Conservation (phyloP, 2,329 filamentous ascomycete species). For the Didymella glomerata region DNA sequence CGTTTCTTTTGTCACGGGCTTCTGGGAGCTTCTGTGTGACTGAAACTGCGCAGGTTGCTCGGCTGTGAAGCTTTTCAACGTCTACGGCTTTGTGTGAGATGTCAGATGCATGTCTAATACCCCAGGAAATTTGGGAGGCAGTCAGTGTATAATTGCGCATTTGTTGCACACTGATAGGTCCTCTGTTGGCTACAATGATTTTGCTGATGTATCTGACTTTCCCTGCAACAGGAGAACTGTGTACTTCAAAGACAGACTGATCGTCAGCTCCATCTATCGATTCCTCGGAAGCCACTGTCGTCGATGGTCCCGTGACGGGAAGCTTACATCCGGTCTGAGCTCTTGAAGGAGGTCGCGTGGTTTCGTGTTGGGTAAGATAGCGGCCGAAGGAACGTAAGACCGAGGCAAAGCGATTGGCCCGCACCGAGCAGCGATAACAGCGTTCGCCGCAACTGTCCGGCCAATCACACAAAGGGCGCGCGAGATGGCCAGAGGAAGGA, state of each 20-base stretch:
- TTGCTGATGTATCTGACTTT: neutral
- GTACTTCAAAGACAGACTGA: neutral
- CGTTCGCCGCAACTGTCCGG: slow-evolving; percentile 11
- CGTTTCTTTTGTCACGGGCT: too few relatives aligned
- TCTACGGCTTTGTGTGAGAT: too few relatives aligned
- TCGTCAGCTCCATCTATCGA: too few relatives aligned
- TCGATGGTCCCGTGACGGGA: neutral
- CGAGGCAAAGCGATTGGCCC: slow-evolving; percentile 21
- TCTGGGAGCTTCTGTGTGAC: neutral
- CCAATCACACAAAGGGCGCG: slow-evolving; percentile 18
- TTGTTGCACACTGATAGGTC: neutral
- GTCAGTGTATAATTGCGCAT: too few relatives aligned
- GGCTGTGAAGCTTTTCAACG: too few relatives aligned
- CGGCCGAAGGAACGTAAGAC: slow-evolving; percentile 7
- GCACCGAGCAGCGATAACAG: slow-evolving; percentile 6
- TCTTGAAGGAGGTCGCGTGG: slow-evolving; percentile 14
- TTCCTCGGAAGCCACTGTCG: neutral
- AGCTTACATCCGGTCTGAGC: slow-evolving; percentile 9
- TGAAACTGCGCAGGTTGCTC: too few relatives aligned
- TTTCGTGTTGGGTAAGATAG: slow-evolving; percentile 9
- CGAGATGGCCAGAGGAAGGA: slow-evolving; percentile 12
- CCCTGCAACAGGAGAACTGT: neutral
- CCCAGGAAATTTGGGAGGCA: too few relatives aligned
- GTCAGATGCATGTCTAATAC: too few relatives aligned
- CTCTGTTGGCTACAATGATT: neutral